Conservation (phyloP, 2,329 filamentous ascomycete genomes). For the Sporothrix inflata region DNA sequence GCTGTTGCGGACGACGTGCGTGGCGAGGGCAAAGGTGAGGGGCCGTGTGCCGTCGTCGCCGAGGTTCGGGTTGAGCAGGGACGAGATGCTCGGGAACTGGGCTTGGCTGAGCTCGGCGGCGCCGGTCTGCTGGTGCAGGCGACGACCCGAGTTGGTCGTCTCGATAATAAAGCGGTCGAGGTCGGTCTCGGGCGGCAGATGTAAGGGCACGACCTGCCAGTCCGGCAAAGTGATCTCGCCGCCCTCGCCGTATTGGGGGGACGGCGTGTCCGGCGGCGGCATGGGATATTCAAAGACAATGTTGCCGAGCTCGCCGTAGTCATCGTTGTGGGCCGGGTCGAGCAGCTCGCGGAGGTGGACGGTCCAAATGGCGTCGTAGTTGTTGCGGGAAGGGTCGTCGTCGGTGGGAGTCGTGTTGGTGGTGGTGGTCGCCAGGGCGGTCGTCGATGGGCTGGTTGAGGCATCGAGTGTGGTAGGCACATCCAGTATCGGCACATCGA, state of each 20-base stretch:
- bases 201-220: slow-evolving; percentile 25
- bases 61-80: slow-evolving; percentile 34
- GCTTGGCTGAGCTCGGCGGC: slow-evolving; percentile 24
- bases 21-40: slow-evolving; percentile 16
- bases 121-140: background rate
- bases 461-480: no score
- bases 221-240: background rate
- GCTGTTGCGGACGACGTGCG: slow-evolving; percentile 24
- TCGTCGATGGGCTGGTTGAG: no score
- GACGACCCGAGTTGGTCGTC: slow-evolving; percentile 21
- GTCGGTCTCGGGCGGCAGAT: slow-evolving; percentile 21
- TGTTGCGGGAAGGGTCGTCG: background rate
- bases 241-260: background rate
- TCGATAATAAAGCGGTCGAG: slow-evolving; percentile 26
- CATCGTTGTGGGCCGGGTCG: slow-evolving; percentile 20
- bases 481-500: no score
- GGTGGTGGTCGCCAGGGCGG: background rate
- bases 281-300: slow-evolving; percentile 25
- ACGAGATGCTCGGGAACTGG: slow-evolving; percentile 37
- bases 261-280: background rate
- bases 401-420: background rate
- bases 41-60: slow-evolving; percentile 25
- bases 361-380: slow-evolving; percentile 8
- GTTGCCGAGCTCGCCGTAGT: slow-evolving; percentile 24
- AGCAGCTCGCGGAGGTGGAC: slow-evolving; percentile 18